phyloP scores from a whole-genome alignment of 768 basidiomycete genomes.

The Tricholoma hemisulphureum region DNA sequence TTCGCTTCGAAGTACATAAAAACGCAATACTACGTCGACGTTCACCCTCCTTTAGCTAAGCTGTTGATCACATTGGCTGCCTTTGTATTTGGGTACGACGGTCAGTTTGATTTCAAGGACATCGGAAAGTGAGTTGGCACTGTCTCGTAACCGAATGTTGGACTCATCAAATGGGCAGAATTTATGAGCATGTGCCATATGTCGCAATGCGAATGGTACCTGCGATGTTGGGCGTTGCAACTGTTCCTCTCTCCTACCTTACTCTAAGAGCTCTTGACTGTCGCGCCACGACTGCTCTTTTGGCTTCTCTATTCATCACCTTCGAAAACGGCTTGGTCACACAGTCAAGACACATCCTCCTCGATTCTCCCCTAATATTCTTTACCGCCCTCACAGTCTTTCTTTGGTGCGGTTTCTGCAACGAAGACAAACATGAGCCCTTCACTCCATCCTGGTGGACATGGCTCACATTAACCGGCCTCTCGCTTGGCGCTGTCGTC shows the following conservation, averaged over 20 bases:
- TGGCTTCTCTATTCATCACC: constrained; percentile 87
- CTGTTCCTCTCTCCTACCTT: constrained; percentile 88
- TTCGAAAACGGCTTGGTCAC: constrained; percentile 97
- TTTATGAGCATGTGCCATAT: constrained; percentile 87
- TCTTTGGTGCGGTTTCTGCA: constrained; percentile 86
- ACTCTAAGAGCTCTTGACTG: constrained; percentile 93
- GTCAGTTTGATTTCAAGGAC: constrained; percentile 95
- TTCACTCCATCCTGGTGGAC: constrained; percentile 92
- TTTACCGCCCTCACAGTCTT: constrained; percentile 91
- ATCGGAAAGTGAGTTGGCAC: constrained; percentile 79
- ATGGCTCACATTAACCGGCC: constrained; percentile 84
- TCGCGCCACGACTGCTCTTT: constrained; percentile 86
- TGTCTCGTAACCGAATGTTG: background rate
- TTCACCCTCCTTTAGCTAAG: constrained; percentile 96
- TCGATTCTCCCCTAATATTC: constrained; percentile 98
- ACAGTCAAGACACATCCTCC: constrained; percentile 93
- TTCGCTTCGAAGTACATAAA: constrained; percentile 95
- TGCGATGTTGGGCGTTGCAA: constrained; percentile 82
- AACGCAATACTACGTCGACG: constrained; percentile 88
- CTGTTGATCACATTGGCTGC: constrained; percentile 90
- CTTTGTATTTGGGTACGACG: constrained; percentile 84
- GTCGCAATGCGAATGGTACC: constrained; percentile 98
- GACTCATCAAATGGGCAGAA: constrained; percentile 39
- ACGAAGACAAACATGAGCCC: constrained; percentile 81
- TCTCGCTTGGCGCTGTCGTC: constrained; percentile 88